These are phyloP conservation scores for Leccinum olivaceopallidum DNA, from an alignment of 768 basidiomycete species.

Conservation along the genomic window DNA sequence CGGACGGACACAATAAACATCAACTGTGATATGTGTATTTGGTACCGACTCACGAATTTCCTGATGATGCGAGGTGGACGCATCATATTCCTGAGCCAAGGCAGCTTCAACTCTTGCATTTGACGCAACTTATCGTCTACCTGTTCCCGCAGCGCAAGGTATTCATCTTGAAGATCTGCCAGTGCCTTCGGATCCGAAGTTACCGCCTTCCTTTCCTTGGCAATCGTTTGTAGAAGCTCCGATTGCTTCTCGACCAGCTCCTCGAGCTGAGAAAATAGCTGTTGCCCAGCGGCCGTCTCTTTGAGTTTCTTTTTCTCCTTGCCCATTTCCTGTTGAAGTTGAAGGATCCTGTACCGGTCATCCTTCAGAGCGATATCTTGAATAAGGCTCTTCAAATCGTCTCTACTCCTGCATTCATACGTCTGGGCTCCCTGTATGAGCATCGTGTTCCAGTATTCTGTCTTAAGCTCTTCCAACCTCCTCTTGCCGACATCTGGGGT, in stretches of 20 bases:
- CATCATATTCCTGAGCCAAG: not conserved
- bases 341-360: not conserved
- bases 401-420: not conserved
- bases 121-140: not conserved
- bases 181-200: not conserved
- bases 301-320: not conserved
- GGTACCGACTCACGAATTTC: too few relatives aligned
- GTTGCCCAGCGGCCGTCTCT: not conserved
- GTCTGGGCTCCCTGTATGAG: constrained; percentile 8
- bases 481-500: constrained; percentile 31
- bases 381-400: not conserved
- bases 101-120: not conserved
- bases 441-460: not conserved
- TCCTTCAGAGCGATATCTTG: not conserved
- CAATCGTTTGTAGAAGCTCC: not conserved
- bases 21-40: too few relatives aligned
- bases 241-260: not conserved
- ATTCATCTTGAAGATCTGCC: not conserved
- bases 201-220: not conserved
- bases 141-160: not conserved
- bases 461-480: constrained; percentile 8
- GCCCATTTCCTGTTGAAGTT: not conserved
- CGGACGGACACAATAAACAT: not conserved
- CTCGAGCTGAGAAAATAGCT: not conserved
- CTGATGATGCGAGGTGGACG: not conserved